These are phyloP conservation scores for Wickerhamia fluorescens DNA, from an alignment of 805 yeast species.

Conservation along the genomic window DNA sequence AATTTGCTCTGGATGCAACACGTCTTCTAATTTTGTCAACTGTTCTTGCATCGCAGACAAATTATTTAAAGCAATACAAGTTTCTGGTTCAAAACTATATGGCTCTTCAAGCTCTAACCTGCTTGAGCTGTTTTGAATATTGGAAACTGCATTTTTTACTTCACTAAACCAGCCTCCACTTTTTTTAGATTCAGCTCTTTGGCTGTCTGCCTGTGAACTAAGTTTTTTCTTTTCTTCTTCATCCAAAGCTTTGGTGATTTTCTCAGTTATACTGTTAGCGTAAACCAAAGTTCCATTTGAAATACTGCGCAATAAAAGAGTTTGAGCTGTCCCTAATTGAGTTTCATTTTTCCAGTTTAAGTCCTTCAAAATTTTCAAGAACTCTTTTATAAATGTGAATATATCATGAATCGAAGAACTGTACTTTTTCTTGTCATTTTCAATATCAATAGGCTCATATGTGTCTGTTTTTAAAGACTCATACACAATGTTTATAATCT, in stretches of 20 bases:
- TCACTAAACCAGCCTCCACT: constrained; percentile 42
- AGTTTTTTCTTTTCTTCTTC: constrained; percentile 19
- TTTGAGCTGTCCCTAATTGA: constrained; percentile 57
- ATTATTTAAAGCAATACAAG: constrained; percentile 75
- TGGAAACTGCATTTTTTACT: constrained; percentile 43
- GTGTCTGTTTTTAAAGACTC: constrained; percentile 53
- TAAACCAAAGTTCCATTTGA: constrained; percentile 54
- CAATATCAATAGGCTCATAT: constrained; percentile 44
- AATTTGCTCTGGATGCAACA: constrained; percentile 51
- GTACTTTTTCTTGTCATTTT: constrained; percentile 32
- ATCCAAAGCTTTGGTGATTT: constrained; percentile 38
- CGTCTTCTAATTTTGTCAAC: constrained; percentile 45
- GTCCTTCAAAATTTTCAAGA: constrained; percentile 47
- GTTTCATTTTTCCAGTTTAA: constrained; percentile 61
- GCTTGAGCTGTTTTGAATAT: constrained; percentile 27
- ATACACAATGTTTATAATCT: constrained; percentile 41
- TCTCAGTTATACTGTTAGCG: constrained; percentile 29
- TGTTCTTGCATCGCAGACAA: constrained; percentile 45
- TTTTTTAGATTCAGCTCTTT: constrained; percentile 6
- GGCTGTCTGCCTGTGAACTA: constrained; percentile 6
- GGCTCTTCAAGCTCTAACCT: constrained; percentile 39
- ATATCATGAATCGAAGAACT: constrained; percentile 65
- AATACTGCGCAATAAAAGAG: constrained; percentile 54
- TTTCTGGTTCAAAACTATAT: constrained; percentile 48
- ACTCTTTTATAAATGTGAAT: constrained; percentile 54